A percentile compares a stretch with the other conserved stretches of the same genome.
phyloP scores from a whole-genome alignment of 2,329 filamentous ascomycete species.

The Aspergillus sp. region DNA sequence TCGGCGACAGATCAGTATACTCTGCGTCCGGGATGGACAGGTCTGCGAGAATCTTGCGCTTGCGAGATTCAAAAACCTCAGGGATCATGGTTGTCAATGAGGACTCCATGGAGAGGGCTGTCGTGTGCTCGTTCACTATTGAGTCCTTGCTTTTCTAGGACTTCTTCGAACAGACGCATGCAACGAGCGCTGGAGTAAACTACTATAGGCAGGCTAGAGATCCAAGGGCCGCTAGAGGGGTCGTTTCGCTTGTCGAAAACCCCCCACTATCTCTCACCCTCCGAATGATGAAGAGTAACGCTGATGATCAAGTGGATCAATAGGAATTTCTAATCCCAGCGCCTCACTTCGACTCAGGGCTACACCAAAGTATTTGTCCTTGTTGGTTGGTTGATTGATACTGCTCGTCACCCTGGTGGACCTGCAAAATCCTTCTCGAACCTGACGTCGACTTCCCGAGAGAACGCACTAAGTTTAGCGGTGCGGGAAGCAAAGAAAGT shows the following conservation, averaged over 20 bases:
- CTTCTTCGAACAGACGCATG: not conserved
- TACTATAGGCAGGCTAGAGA: not conserved
- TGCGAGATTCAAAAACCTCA: conserved; percentile 59
- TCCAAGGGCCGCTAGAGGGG: not conserved
- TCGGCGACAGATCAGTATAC: conserved; percentile 84
- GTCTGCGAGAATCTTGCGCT: conserved; percentile 70
- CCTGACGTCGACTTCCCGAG: conserved; percentile 13
- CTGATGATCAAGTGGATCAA: not conserved
- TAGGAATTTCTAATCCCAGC: not conserved
- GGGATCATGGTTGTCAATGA: conserved; percentile 23
- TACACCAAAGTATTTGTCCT: not conserved
- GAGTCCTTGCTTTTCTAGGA: not conserved
- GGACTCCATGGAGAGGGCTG: conserved; percentile 6
- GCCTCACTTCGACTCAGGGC: not conserved
- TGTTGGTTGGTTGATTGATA: not conserved
- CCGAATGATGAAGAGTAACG: not conserved
- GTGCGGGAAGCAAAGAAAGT: conserved; percentile 21
- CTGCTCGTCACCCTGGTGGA: not conserved
- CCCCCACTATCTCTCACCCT: not conserved
- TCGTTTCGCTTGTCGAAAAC: not conserved
- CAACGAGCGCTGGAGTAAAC: not conserved
- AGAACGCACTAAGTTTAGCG: conserved; percentile 22
- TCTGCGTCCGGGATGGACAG: conserved; percentile 68
- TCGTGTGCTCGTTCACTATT: conserved; percentile 7
- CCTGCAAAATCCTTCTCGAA: conserved; percentile 19